A percentile compares a stretch with the other conserved stretches of the same genome.
These are phyloP conservation scores for Solanum chmielewskii DNA, from an alignment of 257 asterid species.

Conservation along the genomic window DNA sequence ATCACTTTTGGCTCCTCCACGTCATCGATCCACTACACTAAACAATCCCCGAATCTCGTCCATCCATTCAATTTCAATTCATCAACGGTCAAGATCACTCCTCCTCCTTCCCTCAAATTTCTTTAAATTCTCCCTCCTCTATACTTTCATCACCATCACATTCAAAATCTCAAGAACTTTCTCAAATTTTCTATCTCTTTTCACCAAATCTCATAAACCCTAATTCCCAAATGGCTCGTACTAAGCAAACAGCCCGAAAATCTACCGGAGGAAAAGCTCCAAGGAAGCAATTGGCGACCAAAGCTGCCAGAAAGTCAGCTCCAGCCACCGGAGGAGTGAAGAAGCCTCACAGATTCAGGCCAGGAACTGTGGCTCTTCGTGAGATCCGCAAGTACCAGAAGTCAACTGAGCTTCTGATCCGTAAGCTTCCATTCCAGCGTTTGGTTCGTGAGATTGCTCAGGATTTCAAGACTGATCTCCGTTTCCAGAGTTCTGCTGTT, in stretches of 20 bases:
- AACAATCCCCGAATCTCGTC: background rate
- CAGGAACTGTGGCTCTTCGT: constrained; percentile 24
- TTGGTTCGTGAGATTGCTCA: constrained; percentile 33
- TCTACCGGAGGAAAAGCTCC: constrained; percentile 40
- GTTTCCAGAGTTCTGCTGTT: constrained; percentile 27
- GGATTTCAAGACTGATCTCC: constrained; percentile 28
- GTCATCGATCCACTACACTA: constrained; percentile 16
- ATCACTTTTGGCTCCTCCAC: background rate
- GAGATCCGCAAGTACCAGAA: constrained; percentile 29
- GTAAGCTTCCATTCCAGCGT: constrained; percentile 21
- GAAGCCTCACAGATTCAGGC: constrained; percentile 28
- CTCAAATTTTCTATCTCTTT: too few relatives aligned
- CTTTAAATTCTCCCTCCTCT: background rate
- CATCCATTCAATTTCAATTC: background rate
- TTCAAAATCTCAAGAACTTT: background rate
- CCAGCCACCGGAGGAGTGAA: constrained; percentile 29
- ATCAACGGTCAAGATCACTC: background rate
- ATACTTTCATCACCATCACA: background rate
- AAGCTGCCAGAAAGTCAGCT: constrained; percentile 30
- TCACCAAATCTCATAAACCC: background rate
- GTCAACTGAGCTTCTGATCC: constrained; percentile 20
- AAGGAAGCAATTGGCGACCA: constrained; percentile 25
- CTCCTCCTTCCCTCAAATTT: background rate
- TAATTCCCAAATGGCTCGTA: constrained; percentile 22
- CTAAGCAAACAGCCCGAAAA: constrained; percentile 32